phyloP scores from a whole-genome alignment of 306 rosid species.

The Inga leiocalycina region DNA sequence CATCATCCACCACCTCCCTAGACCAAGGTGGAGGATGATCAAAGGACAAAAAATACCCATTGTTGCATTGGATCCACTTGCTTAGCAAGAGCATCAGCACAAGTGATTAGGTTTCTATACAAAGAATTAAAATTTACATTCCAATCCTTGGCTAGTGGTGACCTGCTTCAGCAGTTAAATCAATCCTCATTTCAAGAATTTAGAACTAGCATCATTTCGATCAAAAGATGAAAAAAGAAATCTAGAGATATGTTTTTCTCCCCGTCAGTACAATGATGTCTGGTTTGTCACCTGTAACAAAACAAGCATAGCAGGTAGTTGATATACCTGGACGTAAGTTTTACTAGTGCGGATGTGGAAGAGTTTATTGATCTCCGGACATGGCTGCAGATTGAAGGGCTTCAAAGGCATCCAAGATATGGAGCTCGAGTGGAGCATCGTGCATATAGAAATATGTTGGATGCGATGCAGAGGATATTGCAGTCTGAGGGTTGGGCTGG shows the following conservation, averaged over 20 bases:
- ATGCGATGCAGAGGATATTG: slow-evolving; percentile 65
- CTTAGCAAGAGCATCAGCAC: not conserved
- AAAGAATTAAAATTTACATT: too few relatives aligned
- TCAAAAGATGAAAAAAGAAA: not conserved
- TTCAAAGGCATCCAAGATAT: slow-evolving; percentile 87
- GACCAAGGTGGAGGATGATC: too few relatives aligned
- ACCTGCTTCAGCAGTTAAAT: slow-evolving; percentile 53
- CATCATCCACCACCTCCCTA: too few relatives aligned
- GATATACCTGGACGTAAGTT: not conserved
- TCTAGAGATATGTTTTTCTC: not conserved
- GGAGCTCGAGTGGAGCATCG: slow-evolving; percentile 81
- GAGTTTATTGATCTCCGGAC: slow-evolving; percentile 6
- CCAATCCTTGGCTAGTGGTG: not conserved
- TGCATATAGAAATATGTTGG: slow-evolving; percentile 80
- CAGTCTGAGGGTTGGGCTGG: slow-evolving; percentile 83
- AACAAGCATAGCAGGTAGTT: not conserved
- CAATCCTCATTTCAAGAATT: not conserved
- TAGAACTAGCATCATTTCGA: not conserved
- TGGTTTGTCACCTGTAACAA: not conserved
- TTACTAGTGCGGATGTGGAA: not conserved
- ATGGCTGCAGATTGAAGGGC: slow-evolving; percentile 77
- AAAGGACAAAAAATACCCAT: not conserved
- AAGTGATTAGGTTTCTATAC: not conserved
- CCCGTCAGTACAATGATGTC: not conserved
- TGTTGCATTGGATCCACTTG: not conserved